phyloP scores from a whole-genome alignment of 768 basidiomycete species.

The Lentinula sp. region DNA sequence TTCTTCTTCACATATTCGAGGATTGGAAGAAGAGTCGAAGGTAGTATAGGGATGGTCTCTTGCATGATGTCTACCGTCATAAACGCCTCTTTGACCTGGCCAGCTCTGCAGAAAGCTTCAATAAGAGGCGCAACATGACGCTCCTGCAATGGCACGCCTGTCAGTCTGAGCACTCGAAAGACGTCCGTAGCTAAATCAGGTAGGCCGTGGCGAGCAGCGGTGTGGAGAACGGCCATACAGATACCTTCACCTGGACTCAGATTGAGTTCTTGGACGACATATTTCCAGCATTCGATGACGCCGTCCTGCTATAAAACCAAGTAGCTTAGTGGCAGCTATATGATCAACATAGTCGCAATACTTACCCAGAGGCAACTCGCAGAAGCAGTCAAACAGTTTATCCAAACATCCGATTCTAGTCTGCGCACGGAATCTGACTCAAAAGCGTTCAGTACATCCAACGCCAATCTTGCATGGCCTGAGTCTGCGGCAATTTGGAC shows the following conservation, averaged over 20 bases:
- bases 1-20: slow-evolving; percentile 38
- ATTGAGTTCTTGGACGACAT: slow-evolving; percentile 42
- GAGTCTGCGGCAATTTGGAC: slow-evolving; percentile 47
- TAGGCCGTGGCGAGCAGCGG: slow-evolving; percentile 68
- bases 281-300: slow-evolving; percentile 55
- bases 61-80: slow-evolving; percentile 56
- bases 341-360: neutral
- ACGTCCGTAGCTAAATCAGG: slow-evolving; percentile 65
- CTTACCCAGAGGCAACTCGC: slow-evolving; percentile 66
- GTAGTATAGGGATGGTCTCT: slow-evolving; percentile 38
- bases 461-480: slow-evolving; percentile 58
- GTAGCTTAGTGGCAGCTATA: neutral
- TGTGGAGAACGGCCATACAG: slow-evolving; percentile 61
- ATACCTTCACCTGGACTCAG: slow-evolving; percentile 71
- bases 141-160: slow-evolving; percentile 50
- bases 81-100: slow-evolving; percentile 59
- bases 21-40: slow-evolving; percentile 50
- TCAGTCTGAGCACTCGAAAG: slow-evolving; percentile 45
- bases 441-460: slow-evolving; percentile 61
- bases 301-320: slow-evolving; percentile 52
- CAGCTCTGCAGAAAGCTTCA: slow-evolving; percentile 60
- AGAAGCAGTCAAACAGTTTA: slow-evolving; percentile 58
- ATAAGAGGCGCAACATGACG: slow-evolving; percentile 75
- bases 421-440: slow-evolving; percentile 50
- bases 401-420: slow-evolving; percentile 54